Evolutionary conservation across 2,329 filamentous ascomycete species (phyloP).

Genomic region (Nemania abortiva): DNA sequence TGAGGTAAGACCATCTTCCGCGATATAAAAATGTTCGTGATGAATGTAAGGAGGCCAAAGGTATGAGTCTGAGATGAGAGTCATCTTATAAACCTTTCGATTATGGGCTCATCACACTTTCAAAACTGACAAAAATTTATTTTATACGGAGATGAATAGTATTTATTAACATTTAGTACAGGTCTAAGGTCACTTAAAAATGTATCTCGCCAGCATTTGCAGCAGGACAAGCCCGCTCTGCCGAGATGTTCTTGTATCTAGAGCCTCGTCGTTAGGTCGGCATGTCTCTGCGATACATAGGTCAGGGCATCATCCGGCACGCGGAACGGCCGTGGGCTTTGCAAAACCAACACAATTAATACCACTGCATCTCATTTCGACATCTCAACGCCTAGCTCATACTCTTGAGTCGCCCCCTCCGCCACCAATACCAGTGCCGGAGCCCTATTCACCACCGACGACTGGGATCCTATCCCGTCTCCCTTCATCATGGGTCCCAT

Average conservation of each 20-base stretch:
- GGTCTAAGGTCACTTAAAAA: constrained; percentile 13
- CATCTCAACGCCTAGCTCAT: constrained; percentile 40
- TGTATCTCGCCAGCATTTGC: constrained; percentile 27
- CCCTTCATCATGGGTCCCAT: constrained; percentile 78
- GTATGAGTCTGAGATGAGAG: neutral
- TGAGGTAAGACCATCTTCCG: constrained; percentile 25
- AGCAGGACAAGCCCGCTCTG: constrained; percentile 22
- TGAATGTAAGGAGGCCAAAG: neutral
- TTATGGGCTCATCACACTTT: neutral
- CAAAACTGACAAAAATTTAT: neutral
- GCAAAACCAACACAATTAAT: constrained; percentile 40
- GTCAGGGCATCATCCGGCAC: constrained; percentile 13
- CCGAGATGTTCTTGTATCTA: constrained; percentile 11
- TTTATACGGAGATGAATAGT: neutral
- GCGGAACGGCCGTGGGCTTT: constrained; percentile 38
- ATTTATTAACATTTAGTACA: constrained; percentile 13
- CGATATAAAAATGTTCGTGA: no score
- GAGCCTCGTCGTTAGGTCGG: constrained; percentile 25
- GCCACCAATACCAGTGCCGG: constrained; percentile 42
- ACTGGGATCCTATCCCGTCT: constrained; percentile 77
- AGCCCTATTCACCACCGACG: constrained; percentile 74
- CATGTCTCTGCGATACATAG: constrained; percentile 32
- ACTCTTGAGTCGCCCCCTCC: constrained; percentile 44
- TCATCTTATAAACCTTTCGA: neutral
- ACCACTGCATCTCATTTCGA: constrained; percentile 10